Evolutionary conservation across 805 yeast species (phyloP), one percentile per base, ranked within the genome.

Genomic region (Candida xiaguanensis): DNA sequence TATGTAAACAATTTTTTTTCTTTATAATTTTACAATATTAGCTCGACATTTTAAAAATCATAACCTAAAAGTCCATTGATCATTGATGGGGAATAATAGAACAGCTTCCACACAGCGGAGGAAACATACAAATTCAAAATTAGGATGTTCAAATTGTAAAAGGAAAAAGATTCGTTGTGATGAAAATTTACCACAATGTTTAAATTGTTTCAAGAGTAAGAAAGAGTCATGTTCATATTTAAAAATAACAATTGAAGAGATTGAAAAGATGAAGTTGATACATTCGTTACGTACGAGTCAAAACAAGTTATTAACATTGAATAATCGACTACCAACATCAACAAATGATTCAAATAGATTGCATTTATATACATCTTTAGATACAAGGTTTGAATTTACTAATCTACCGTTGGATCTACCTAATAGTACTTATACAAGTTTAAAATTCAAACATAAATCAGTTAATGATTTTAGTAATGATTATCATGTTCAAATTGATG

Each of bases 81-180:
- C n/a, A n/a, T n/a, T n/a, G n/a, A 8, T 19, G 14, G 23, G 23
- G 23, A 20, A 20, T 7, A 7, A 6, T 20, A 20, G 9, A 20
- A 8, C 12, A 32, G 3, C 17, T 7, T 5, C 27, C 11, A 12
- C 16, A 14, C 36, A 33, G 15, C 41, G 64, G 27, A 45, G 60
- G 36, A 48, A 44, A 38, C 64, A 59, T 44, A 59, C 64, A 4
- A 59, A 59, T 43, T 53, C 59, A 15, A 58, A 53, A 41, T 39
- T 58, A 18, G 65, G 65, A 5, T 59, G 65, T 38, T 40, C 47
- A 13, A 58, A 57, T 41, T 59, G 65, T 45, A 59, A 59, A 39
- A 43, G 55, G 30, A 59, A 58, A 49, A 58, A 58, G 42, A 56
- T 56, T 25, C 42, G 63, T 33, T 59, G 65, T 44, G 61, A 59